These are phyloP conservation scores for Calamus simplicifolius DNA, from an alignment of 176 grass and related monocot genomes.

Conservation along the genomic window DNA sequence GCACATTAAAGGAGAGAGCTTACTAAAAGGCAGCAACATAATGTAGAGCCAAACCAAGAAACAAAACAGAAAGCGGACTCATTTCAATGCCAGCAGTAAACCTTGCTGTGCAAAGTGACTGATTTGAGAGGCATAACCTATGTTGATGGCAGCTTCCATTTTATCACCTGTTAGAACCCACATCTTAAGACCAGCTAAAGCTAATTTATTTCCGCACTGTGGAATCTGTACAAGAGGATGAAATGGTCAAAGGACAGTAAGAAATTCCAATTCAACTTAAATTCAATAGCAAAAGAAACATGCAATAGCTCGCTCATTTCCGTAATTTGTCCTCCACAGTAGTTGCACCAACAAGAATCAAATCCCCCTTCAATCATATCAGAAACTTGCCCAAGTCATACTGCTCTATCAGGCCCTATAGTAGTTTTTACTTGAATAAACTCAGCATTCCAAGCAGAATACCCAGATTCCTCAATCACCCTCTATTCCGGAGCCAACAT, in stretches of 20 bases:
- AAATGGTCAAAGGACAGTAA: constrained; percentile 19
- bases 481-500: constrained; percentile 80
- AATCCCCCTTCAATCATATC: constrained; percentile 88
- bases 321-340: constrained; percentile 97
- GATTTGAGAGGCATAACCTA: constrained; percentile 48
- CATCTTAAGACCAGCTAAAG: constrained; percentile 94
- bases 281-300: neutral
- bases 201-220: constrained; percentile 93
- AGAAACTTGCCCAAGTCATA: constrained; percentile 63
- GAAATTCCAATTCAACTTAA: constrained; percentile 6
- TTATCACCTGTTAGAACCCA: constrained; percentile 99
- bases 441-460: constrained; percentile 79
- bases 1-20: too few species aligned
- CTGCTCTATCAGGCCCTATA: constrained; percentile 84
- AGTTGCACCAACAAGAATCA: constrained; percentile 93
- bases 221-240: constrained; percentile 58
- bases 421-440: constrained; percentile 85
- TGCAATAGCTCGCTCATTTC: constrained; percentile 43
- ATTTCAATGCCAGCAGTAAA: neutral
- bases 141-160: constrained; percentile 99
- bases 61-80: too few species aligned
- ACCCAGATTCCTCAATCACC: constrained; percentile 81
- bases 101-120: neutral
- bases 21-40: too few species aligned
- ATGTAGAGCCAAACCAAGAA: too few species aligned